Evolutionary conservation across 495 filamentous ascomycete genomes (phyloP).

Genomic region (Melanomma pulvis-pyrius): DNA sequence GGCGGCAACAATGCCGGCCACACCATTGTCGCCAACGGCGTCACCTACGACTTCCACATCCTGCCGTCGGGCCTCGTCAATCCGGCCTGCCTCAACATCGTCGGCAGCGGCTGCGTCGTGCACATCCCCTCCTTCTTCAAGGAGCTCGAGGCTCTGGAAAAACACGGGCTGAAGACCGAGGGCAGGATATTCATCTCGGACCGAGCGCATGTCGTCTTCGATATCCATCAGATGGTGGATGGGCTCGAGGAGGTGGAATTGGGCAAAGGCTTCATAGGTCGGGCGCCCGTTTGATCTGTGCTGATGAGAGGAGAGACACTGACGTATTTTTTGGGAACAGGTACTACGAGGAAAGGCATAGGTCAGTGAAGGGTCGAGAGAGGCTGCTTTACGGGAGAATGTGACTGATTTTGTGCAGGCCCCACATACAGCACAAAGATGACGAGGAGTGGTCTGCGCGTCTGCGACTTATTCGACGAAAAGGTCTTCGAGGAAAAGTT

Average conservation of each 20-base stretch:
- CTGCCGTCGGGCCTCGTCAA: slow-evolving; percentile 70
- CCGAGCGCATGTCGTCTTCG: slow-evolving; percentile 80
- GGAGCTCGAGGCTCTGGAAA: slow-evolving; percentile 62
- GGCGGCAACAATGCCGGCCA: slow-evolving; percentile 61
- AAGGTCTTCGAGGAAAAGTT: slow-evolving; percentile 74
- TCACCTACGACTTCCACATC: slow-evolving; percentile 56
- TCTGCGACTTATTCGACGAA: slow-evolving; percentile 76
- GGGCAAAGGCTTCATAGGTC: slow-evolving; percentile 48
- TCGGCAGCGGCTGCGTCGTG: slow-evolving; percentile 83
- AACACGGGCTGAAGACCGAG: slow-evolving; percentile 61
- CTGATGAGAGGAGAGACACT: slow-evolving; percentile 16
- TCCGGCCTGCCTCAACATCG: slow-evolving; percentile 75
- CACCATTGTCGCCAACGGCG: slow-evolving; percentile 61
- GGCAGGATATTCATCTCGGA: slow-evolving; percentile 78
- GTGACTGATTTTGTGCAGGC: slow-evolving; percentile 19
- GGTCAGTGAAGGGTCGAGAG: slow-evolving; percentile 44
- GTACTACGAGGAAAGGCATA: slow-evolving; percentile 67
- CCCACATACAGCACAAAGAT: slow-evolving; percentile 85
- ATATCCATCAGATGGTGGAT: slow-evolving; percentile 80
- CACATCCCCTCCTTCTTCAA: slow-evolving; percentile 87
- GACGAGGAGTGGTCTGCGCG: slow-evolving; percentile 69
- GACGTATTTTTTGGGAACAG: slow-evolving; percentile 44
- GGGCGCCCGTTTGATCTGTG: slow-evolving; percentile 16
- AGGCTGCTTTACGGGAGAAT: not conserved
- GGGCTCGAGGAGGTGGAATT: slow-evolving; percentile 79